phyloP scores from a whole-genome alignment of 176 grass and related monocot genomes.

The Zea mays region Zm-B73-REFERENCE-NAM-5.0 NC_050103.1:169770501-169771000 shows the following conservation, averaged over 20 bases:
- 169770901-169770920: slow-evolving; percentile 91
- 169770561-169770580: neutral
- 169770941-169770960: slow-evolving; percentile 67
- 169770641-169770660: neutral
- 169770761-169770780: slow-evolving; percentile 4
- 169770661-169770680: neutral
- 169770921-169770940: slow-evolving; percentile 60
- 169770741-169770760: neutral
- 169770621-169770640: neutral
- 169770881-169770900: slow-evolving; percentile 73
- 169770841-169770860: slow-evolving; percentile 21
- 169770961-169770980: slow-evolving; percentile 69
- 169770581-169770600: neutral
- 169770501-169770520: neutral
- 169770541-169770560: neutral
- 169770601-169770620: slow-evolving; percentile 24
- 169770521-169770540: neutral
- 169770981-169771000: slow-evolving; percentile 77
- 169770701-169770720: neutral
- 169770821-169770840: neutral
- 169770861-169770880: slow-evolving; percentile 45
- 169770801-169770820: neutral
- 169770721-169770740: neutral
- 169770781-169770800: neutral
- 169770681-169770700: neutral